Percentiles rank a stretch among this genome's conserved stretches.
phyloP scores from a whole-genome alignment of 805 yeast species.

The Ogataea paraovalis region DNA sequence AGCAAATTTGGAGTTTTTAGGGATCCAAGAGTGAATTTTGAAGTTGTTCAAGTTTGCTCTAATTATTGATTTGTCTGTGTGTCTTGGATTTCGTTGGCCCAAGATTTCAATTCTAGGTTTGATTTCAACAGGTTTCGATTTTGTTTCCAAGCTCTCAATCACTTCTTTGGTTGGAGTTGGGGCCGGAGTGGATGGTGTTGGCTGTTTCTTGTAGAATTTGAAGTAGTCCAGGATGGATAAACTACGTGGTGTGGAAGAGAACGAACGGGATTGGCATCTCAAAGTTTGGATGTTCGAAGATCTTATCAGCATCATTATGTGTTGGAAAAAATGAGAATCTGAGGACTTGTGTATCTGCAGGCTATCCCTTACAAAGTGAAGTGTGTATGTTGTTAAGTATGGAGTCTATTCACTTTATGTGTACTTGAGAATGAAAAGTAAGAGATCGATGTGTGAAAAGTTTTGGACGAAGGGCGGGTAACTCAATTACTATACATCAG shows the following conservation, averaged over 20 bases:
- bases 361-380: too few relatives aligned
- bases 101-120: conserved; percentile 24
- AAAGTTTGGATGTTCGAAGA: background rate
- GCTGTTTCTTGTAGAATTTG: conserved; percentile 26
- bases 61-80: conserved; percentile 19
- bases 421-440: background rate
- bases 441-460: background rate
- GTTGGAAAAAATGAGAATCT: too few relatives aligned
- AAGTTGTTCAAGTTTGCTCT: conserved; percentile 28
- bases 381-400: background rate
- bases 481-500: too few relatives aligned
- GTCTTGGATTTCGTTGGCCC: conserved; percentile 28
- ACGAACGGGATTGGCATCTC: background rate
- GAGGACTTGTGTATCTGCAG: background rate
- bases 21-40: conserved; percentile 29
- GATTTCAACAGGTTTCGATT: conserved; percentile 12
- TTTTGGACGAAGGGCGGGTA: background rate
- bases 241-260: background rate
- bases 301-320: background rate
- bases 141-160: conserved; percentile 27
- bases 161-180: conserved; percentile 13
- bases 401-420: background rate
- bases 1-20: conserved; percentile 18
- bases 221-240: conserved; percentile 31
- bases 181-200: background rate